phyloP scores from a whole-genome alignment of 371 early-diverging fungal species.

The Massospora cicadina region DNA sequence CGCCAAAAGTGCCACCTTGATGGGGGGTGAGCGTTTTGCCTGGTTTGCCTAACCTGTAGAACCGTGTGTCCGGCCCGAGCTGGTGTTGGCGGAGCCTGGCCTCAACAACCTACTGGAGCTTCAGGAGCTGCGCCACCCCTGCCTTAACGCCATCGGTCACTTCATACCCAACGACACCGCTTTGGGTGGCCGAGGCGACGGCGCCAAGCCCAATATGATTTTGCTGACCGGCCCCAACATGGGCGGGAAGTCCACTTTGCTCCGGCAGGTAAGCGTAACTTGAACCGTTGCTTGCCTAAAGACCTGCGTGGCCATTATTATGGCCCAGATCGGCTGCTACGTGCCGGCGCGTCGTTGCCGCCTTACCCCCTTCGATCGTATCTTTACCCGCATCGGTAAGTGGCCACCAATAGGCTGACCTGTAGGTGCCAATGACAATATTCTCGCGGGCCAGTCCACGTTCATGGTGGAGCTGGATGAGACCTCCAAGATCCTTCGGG shows the following conservation, averaged over 20 bases:
- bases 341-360: constrained; percentile 74
- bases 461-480: constrained; percentile 98
- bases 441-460: constrained; percentile 94
- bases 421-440: constrained; percentile 85
- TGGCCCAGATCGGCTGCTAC: constrained; percentile 97
- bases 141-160: constrained; percentile 32
- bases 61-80: constrained; percentile 63
- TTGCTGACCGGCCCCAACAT: constrained; percentile 97
- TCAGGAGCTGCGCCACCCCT: constrained; percentile 72
- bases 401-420: background rate
- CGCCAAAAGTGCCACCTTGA: constrained; percentile 40
- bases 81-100: constrained; percentile 23
- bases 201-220: constrained; percentile 47
- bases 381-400: constrained; percentile 81
- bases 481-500: constrained; percentile 80
- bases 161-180: constrained; percentile 89
- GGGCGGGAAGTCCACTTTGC: constrained; percentile 92
- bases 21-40: constrained; percentile 24
- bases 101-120: constrained; percentile 47
- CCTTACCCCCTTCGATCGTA: constrained; percentile 83
- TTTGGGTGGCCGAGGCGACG: constrained; percentile 39
- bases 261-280: constrained; percentile 49
- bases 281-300: constrained; percentile 14
- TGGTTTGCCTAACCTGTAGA: constrained; percentile 15
- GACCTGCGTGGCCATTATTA: constrained; percentile 90